Evolutionary conservation across 2,329 filamentous ascomycete genomes (phyloP), one percentile per base, ranked within the genome.

Genomic region (Sporothrix sp.): DNA sequence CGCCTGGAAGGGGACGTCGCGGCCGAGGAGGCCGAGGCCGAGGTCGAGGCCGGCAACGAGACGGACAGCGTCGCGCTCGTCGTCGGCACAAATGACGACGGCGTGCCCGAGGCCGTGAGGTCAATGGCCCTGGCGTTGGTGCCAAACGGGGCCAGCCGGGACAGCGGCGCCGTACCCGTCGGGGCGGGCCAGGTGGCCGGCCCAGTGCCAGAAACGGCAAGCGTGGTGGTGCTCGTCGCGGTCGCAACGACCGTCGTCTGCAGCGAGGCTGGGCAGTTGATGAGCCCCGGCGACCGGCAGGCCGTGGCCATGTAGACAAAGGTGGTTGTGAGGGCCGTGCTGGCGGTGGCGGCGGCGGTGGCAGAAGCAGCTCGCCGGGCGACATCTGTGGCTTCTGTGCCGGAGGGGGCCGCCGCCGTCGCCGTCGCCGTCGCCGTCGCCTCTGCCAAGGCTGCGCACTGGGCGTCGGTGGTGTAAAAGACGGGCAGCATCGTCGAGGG

Each of bases 211-310:
- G 66, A 58, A 3, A 76, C 62, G 1, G 68, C 59, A 0, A 71
- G 69, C 2, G 67, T 62, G 14, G 61, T 61, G 0, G 66, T 71
- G 0, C 61, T 66, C 0, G 62, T 64, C 2, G 62, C 62, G 14
- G 67, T 66, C 1, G 64, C 63, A 5, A 52, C 16, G 13, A 42
- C 37, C 0, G 74, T 72, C 13, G 60, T 68, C 57, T 77, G 75
- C 13, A 72, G 63, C 0, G 73, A 75, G 1, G 60, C 68, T 0
- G 78, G 76, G 53, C 77, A 81, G 56, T 74, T 70, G 28, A 69
- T 56, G 0, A 75, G 51, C 0, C 67, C 69, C 0, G 65, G 58
- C 0, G 69, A 67, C 14, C 61, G 30, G 58, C 76, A 81, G 8
- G 60, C 62, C 1, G 70, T 60, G n/a, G 67, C 74, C 0, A 67